Evolutionary conservation across 331 rosid species (phyloP).

Genomic region (Pyracantha coccinea): DNA sequence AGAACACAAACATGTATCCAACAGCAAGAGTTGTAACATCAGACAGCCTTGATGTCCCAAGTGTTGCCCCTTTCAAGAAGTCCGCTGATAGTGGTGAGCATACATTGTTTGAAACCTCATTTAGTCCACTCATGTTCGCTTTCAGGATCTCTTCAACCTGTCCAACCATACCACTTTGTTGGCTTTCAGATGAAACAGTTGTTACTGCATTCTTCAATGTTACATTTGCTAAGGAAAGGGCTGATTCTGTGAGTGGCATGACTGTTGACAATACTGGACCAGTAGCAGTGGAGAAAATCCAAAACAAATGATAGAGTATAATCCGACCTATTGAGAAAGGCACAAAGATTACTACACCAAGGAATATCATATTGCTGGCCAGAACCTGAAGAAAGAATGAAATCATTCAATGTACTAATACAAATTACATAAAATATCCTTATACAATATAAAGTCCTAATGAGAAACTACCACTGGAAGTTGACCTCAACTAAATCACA

Average conservation of each 20-base stretch:
- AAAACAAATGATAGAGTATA: conserved; percentile 66
- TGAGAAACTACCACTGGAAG: neutral
- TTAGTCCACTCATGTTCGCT: conserved; percentile 52
- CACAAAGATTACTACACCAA: conserved; percentile 86
- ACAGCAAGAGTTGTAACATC: conserved; percentile 93
- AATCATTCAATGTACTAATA: conserved; percentile 4
- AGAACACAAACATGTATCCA: conserved; percentile 72
- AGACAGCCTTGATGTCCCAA: conserved; percentile 76
- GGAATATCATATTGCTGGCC: conserved; percentile 99
- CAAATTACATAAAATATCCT: neutral
- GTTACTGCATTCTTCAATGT: conserved; percentile 83
- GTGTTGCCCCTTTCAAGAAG: conserved; percentile 54
- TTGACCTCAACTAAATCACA: neutral
- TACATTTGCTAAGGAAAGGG: conserved; percentile 79
- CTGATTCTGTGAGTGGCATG: conserved; percentile 67
- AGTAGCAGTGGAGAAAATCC: conserved; percentile 70
- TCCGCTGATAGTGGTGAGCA: conserved; percentile 55
- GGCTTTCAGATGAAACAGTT: conserved; percentile 65
- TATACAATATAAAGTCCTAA: neutral
- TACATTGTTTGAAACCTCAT: conserved; percentile 56
- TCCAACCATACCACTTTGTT: conserved; percentile 54
- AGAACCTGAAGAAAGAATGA: conserved; percentile 56
- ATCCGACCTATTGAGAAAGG: conserved; percentile 90
- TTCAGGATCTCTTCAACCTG: conserved; percentile 80
- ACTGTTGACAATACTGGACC: conserved; percentile 60